Evolutionary conservation across 176 grass and related monocot species (phyloP).

Genomic region (Hyparrhenia diplandra): DNA sequence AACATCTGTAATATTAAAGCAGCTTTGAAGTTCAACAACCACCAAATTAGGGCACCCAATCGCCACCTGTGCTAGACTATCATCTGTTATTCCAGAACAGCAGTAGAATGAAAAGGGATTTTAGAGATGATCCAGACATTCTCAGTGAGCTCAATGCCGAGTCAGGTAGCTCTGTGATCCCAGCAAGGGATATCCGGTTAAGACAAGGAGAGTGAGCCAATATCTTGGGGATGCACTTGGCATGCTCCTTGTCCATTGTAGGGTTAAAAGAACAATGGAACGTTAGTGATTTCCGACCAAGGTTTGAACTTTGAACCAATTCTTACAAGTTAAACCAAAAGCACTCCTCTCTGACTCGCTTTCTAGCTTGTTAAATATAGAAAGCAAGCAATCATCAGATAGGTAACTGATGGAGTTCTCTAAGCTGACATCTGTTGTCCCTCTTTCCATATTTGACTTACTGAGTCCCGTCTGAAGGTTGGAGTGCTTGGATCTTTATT

Average conservation of each 20-base stretch:
- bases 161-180: slow-evolving; percentile 63
- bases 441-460: slow-evolving; percentile 29
- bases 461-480: slow-evolving; percentile 37
- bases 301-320: slow-evolving; percentile 80
- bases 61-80: slow-evolving; percentile 46
- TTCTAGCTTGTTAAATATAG: slow-evolving; percentile 62
- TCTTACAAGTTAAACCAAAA: slow-evolving; percentile 86
- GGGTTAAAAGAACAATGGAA: slow-evolving; percentile 65
- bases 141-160: slow-evolving; percentile 38
- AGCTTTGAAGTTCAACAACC: slow-evolving; percentile 64
- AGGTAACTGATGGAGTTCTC: slow-evolving; percentile 31
- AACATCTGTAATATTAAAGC: slow-evolving; percentile 69
- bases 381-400: slow-evolving; percentile 73
- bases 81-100: slow-evolving; percentile 72
- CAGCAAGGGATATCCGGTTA: slow-evolving; percentile 53
- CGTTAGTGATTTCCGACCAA: slow-evolving; percentile 49
- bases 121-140: slow-evolving; percentile 48
- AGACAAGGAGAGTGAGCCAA: slow-evolving; percentile 57
- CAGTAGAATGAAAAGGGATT: slow-evolving; percentile 80
- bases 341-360: slow-evolving; percentile 54
- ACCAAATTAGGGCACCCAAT: slow-evolving; percentile 70
- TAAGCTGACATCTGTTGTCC: slow-evolving; percentile 33
- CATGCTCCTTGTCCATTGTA: slow-evolving; percentile 48
- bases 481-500: slow-evolving; percentile 62
- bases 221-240: slow-evolving; percentile 57